Conservation (phyloP, 2,329 filamentous ascomycete genomes). For the Sclerotiophoma versabilis region DNA sequence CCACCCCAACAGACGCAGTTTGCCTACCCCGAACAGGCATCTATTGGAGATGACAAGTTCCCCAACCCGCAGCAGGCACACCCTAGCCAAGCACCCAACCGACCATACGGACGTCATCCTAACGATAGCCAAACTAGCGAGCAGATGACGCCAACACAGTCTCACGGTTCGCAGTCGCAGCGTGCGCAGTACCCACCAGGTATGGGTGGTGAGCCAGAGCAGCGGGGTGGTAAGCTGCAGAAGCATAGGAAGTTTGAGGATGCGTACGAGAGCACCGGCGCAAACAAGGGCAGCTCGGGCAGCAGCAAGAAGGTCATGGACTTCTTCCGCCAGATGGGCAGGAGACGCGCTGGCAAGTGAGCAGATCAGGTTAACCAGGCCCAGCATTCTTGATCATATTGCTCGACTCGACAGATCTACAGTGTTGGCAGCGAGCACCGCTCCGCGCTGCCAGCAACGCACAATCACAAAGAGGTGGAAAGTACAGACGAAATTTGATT, state of each 20-base stretch:
- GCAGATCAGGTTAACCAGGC: neutral
- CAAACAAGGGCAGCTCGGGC: constrained; percentile 58
- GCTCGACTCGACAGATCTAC: constrained; percentile 6
- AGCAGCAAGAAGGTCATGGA: constrained; percentile 96
- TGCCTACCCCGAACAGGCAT: constrained; percentile 30
- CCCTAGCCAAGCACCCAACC: constrained; percentile 32
- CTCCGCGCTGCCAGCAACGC: constrained; percentile 5
- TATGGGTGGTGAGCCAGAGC: constrained; percentile 42
- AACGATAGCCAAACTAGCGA: constrained; percentile 49
- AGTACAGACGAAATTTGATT: constrained; percentile 8
- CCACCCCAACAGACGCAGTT: constrained; percentile 49
- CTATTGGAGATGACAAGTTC: constrained; percentile 48
- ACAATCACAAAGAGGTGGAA: neutral
- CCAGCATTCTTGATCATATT: constrained; percentile 11
- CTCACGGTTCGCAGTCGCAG: constrained; percentile 22
- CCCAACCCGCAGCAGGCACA: constrained; percentile 44
- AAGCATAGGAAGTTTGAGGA: constrained; percentile 89
- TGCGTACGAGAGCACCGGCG: constrained; percentile 72
- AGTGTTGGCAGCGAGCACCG: neutral
- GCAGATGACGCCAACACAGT: constrained; percentile 27
- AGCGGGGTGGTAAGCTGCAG: constrained; percentile 67
- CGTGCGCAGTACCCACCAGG: constrained; percentile 51
- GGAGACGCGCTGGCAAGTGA: constrained; percentile 17
- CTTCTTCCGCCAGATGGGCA: constrained; percentile 86
- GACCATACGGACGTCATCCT: constrained; percentile 37